Conservation (phyloP, 164 flowering plant genomes). For the Vitis amurensis region DNA sequence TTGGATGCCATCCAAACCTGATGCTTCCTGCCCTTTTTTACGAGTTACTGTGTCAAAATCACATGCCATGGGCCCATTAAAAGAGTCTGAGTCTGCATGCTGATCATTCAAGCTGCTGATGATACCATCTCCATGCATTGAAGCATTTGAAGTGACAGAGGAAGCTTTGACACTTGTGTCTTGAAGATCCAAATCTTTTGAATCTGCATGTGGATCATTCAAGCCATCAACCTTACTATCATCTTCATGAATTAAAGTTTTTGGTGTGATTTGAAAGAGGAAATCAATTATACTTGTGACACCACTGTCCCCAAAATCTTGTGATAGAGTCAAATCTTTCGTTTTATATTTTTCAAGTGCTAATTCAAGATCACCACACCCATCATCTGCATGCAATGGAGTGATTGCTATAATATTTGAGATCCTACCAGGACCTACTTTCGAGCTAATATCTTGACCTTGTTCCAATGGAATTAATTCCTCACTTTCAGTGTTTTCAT, state of each 20-base stretch:
- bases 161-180: background rate
- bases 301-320: too few relatives aligned
- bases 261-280: too few relatives aligned
- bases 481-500: constrained; percentile 13
- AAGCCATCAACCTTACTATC: too few relatives aligned
- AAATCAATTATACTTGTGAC: too few relatives aligned
- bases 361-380: background rate
- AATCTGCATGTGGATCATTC: too few relatives aligned
- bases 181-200: too few relatives aligned
- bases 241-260: too few relatives aligned
- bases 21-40: background rate
- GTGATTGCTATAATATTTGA: background rate
- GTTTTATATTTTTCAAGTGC: too few relatives aligned
- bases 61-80: constrained; percentile 4
- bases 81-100: background rate
- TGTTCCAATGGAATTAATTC: constrained; percentile 15
- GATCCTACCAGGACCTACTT: background rate
- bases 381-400: background rate
- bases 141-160: background rate
- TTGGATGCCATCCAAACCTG: constrained; percentile 1
- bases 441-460: constrained; percentile 4
- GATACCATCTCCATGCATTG: background rate
- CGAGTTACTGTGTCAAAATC: constrained; percentile 5
- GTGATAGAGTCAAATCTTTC: too few relatives aligned
- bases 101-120: background rate